phyloP scores from a whole-genome alignment of 2,329 filamentous ascomycete genomes.

The Decorospora gaudefroyi region DNA sequence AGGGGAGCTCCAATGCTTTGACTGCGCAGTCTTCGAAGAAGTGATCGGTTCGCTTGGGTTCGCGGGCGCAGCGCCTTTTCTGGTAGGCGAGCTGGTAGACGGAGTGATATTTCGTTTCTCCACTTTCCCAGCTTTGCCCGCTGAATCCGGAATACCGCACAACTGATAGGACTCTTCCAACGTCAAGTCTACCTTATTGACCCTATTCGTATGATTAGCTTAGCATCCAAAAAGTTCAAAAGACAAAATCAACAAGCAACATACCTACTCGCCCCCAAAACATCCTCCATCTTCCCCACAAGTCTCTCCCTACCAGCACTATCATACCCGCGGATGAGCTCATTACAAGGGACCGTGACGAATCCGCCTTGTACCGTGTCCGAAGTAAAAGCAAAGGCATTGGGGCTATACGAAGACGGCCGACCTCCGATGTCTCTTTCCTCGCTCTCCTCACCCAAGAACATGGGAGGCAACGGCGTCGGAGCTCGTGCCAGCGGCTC shows the following conservation, averaged over 20 bases:
- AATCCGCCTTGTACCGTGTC: neutral
- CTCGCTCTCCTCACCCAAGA: slow-evolving; percentile 9
- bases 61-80: neutral
- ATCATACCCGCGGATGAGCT: slow-evolving; percentile 8
- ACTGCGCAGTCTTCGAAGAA: neutral
- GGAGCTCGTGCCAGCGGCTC: slow-evolving; percentile 25
- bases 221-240: too few species aligned
- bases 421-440: neutral
- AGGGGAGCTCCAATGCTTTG: neutral
- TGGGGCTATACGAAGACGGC: too few species aligned
- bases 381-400: neutral
- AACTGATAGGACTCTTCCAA: slow-evolving; percentile 15
- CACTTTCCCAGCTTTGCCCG: neutral
- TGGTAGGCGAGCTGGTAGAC: neutral
- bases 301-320: slow-evolving; percentile 6
- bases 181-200: slow-evolving; percentile 5
- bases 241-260: too few species aligned
- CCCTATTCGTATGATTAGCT: neutral
- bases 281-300: slow-evolving; percentile 15
- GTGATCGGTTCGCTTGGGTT: neutral
- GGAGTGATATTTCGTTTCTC: neutral
- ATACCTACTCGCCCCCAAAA: slow-evolving; percentile 12
- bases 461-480: slow-evolving; percentile 27
- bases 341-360: slow-evolving; percentile 2
- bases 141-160: neutral